These are phyloP conservation scores for Podaxis sp. DNA, from an alignment of 768 basidiomycete species.

Conservation along the genomic window DNA sequence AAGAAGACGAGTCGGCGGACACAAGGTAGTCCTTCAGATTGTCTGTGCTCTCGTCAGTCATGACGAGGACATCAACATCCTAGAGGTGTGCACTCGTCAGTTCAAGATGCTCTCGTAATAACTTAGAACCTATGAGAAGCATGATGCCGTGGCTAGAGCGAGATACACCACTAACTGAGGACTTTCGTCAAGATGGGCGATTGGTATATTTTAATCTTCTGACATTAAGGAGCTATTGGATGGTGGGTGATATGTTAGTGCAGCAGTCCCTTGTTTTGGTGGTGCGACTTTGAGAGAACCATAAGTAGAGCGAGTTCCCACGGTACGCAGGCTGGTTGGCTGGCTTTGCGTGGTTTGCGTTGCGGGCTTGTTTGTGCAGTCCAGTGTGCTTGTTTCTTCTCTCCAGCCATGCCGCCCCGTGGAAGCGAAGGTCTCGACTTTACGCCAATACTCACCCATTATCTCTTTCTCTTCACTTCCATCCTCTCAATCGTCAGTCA, in stretches of 20 bases:
- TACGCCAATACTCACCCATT: conserved; percentile 85
- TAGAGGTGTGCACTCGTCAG: not conserved
- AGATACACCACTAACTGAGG: no score
- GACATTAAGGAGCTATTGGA: no score
- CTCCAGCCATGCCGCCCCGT: conserved; percentile 45
- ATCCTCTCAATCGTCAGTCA: conserved; percentile 70
- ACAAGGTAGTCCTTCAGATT: conserved; percentile 11
- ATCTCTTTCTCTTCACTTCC: conserved; percentile 86
- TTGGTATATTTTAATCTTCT: not conserved
- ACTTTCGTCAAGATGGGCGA: not conserved
- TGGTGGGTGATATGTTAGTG: no score
- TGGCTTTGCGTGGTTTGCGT: not conserved
- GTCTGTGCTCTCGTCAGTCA: conserved; percentile 6
- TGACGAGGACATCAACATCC: conserved; percentile 17
- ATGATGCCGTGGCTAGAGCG: no score
- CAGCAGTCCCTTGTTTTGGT: no score
- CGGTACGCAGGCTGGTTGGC: conserved; percentile 8
- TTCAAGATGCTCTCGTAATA: not conserved
- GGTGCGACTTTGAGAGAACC: conserved; percentile 19
- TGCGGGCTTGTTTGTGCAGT: conserved; percentile 11
- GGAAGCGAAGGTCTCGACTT: conserved; percentile 74
- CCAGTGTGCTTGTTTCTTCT: not conserved
- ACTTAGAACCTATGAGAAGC: not conserved
- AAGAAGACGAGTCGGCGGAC: not conserved
- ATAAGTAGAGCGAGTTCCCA: conserved; percentile 5